Base-by-base conservation (phyloP, 768 basidiomycete genomes). In the Hortiboletus flavorubellus region DNA sequence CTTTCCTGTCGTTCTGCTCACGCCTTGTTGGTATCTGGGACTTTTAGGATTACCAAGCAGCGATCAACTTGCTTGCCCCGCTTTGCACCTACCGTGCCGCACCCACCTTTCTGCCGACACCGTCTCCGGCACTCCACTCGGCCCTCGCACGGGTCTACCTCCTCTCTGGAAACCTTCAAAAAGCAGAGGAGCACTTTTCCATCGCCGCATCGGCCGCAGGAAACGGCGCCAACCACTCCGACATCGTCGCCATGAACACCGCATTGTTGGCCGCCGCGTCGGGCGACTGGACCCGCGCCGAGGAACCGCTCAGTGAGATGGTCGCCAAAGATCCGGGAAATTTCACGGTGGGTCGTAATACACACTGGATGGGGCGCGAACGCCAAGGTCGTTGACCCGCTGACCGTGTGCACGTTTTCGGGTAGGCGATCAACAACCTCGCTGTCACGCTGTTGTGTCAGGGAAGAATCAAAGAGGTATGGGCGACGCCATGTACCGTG, bases 91-190 rank as follows among this genome's bases (percentile, higher is more conserved):
- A 78, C 54, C 72, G 66, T 31, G 34, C 55, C 4, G 16, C 62
- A 21, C 55, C 59, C 4, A 45, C 55, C 11, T 56, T 51, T 29
- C 23, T 21, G 7, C 60, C 64, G n/a, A 55, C 60, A 18, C 64
- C 72, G 0, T 82, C 82, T 9, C 76, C 84, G 12, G 76, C 80
- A 18, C 73, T 93, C 9, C 83, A 82, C 46, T 86, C 89, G 10
- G 81, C 87, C 9, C 74, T 91, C 10, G 91, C 79, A 6, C 79
- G 90, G 21, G 80, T 91, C 40, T 86, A 92, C 65, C 78, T 93
- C 18, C 87, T 93, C 63, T 76, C 79, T 5, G 91, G 91, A 4
- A 77, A 89, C 67, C 64, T 91, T 54, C 68, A 69, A 15, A 74
- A 76, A 58, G 90, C 91, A 8, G 70, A 75, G 34, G 68, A 76